Evolutionary conservation across 2,329 filamentous ascomycete species (phyloP).

Genomic region (Pseudopyrenochaeta lycopersici): DNA sequence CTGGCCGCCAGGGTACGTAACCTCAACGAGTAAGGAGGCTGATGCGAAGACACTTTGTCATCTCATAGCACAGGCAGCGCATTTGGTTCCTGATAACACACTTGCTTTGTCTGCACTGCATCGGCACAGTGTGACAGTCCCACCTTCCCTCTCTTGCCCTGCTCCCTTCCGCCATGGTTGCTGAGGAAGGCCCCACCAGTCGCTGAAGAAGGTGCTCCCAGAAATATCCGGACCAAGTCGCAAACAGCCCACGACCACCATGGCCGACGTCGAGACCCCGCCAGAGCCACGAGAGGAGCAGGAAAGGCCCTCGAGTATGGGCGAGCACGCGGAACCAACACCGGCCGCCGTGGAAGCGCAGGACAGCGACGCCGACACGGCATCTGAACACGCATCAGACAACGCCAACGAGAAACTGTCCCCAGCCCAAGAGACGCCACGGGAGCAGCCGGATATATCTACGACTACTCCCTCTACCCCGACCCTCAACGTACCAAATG

Average conservation of each 20-base stretch:
- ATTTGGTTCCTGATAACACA: neutral
- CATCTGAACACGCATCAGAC: slow-evolving; percentile 29
- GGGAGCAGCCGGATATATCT: slow-evolving; percentile 24
- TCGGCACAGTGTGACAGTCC: slow-evolving; percentile 9
- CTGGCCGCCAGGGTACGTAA: slow-evolving; percentile 28
- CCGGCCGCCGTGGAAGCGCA: slow-evolving; percentile 4
- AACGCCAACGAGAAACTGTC: slow-evolving; percentile 18
- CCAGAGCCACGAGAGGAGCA: slow-evolving; percentile 15
- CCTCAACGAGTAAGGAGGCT: slow-evolving; percentile 30
- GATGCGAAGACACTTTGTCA: slow-evolving; percentile 41
- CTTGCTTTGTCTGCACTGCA: slow-evolving; percentile 2
- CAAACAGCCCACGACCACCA: slow-evolving; percentile 30
- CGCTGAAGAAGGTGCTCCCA: slow-evolving; percentile 25
- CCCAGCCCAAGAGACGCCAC: slow-evolving; percentile 20
- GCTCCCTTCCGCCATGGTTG: slow-evolving; percentile 35
- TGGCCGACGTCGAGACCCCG: slow-evolving; percentile 44
- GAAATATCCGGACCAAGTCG: slow-evolving; percentile 20
- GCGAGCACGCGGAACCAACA: slow-evolving; percentile 17
- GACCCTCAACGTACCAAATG: slow-evolving; percentile 33
- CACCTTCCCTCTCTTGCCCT: slow-evolving; percentile 10
- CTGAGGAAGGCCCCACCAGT: slow-evolving; percentile 26
- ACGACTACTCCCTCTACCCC: slow-evolving; percentile 34
- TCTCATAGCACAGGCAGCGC: slow-evolving; percentile 7
- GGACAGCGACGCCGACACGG: slow-evolving; percentile 20
- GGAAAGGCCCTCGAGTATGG: slow-evolving; percentile 19